Percentiles rank a stretch among this genome's conserved stretches.
phyloP scores from a whole-genome alignment of 75 land plant genomes.

The Cryptomeria japonica region DNA sequence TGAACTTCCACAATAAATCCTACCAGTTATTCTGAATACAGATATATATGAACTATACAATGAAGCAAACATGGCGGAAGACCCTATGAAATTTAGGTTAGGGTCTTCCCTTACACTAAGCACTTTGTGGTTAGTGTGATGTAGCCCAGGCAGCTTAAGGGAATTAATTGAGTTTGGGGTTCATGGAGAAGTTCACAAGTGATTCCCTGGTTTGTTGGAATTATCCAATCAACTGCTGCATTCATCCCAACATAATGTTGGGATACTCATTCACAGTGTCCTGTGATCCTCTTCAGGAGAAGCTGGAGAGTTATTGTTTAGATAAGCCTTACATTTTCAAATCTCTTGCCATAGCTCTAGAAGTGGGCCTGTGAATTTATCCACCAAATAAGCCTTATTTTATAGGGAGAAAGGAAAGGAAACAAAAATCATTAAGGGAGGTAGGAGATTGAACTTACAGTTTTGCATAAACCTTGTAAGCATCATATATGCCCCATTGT shows the following conservation, averaged over 20 bases:
- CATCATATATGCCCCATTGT: constrained; percentile 84
- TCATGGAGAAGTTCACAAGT: too few species aligned
- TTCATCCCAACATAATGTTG: neutral
- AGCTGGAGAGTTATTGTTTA: neutral
- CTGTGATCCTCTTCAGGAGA: neutral
- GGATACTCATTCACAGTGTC: neutral
- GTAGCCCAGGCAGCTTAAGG: neutral
- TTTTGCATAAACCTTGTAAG: constrained; percentile 89
- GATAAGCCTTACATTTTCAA: neutral
- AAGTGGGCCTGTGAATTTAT: neutral
- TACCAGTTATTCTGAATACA: too few species aligned
- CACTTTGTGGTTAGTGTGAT: too few species aligned
- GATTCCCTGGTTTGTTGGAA: too few species aligned
- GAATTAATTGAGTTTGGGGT: too few species aligned
- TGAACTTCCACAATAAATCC: too few species aligned
- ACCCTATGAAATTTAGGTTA: too few species aligned
- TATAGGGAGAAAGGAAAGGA: neutral
- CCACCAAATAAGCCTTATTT: neutral
- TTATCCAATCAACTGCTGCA: neutral
- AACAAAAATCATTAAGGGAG: neutral
- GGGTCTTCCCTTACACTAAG: neutral
- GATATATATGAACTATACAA: neutral
- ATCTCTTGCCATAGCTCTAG: neutral
- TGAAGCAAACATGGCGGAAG: neutral
- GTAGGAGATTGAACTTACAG: constrained; percentile 41